A percentile compares a stretch with the other conserved stretches of the same genome.
These are phyloP conservation scores for Nemania sp. DNA, from an alignment of 2,329 filamentous ascomycete genomes.

Conservation along the genomic window DNA sequence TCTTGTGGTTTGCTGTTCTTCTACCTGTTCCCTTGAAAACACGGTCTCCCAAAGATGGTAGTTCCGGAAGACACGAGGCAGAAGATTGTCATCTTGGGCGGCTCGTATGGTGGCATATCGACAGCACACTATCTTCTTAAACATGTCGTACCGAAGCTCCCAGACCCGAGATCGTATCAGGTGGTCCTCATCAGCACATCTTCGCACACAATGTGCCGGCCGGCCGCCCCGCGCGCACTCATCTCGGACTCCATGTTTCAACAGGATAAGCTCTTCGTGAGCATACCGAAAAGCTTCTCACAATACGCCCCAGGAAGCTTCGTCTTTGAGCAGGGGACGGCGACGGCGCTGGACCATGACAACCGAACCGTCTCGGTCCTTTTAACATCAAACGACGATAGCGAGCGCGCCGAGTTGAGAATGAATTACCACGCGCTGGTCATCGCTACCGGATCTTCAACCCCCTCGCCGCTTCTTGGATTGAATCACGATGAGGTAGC, in stretches of 20 bases:
- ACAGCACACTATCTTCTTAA: conserved; percentile 58
- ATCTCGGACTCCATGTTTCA: conserved; percentile 50
- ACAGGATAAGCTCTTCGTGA: conserved; percentile 51
- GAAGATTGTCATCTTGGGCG: conserved; percentile 52
- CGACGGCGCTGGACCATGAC: conserved; percentile 42
- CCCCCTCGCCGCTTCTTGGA: conserved; percentile 50
- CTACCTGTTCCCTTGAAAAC: not conserved
- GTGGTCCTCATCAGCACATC: conserved; percentile 51
- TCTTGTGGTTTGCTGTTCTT: not conserved
- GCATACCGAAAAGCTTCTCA: conserved; percentile 44
- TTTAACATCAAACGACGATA: not conserved
- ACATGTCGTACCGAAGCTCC: conserved; percentile 51
- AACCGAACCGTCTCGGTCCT: conserved; percentile 42
- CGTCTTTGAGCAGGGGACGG: conserved; percentile 49
- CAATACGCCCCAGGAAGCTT: conserved; percentile 47
- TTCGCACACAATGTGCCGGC: conserved; percentile 47
- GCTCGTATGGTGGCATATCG: conserved; percentile 56
- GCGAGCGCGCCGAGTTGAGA: conserved; percentile 19
- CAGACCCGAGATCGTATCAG: conserved; percentile 44
- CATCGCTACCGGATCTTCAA: conserved; percentile 54
- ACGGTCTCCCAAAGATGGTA: conserved; percentile 2
- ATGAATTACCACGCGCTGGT: conserved; percentile 51
- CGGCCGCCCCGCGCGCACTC: conserved; percentile 51
- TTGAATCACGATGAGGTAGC: conserved; percentile 43
- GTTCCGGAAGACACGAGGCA: conserved; percentile 19